Conservation (phyloP, 768 basidiomycete genomes). For the Suillus bovinus region DNA sequence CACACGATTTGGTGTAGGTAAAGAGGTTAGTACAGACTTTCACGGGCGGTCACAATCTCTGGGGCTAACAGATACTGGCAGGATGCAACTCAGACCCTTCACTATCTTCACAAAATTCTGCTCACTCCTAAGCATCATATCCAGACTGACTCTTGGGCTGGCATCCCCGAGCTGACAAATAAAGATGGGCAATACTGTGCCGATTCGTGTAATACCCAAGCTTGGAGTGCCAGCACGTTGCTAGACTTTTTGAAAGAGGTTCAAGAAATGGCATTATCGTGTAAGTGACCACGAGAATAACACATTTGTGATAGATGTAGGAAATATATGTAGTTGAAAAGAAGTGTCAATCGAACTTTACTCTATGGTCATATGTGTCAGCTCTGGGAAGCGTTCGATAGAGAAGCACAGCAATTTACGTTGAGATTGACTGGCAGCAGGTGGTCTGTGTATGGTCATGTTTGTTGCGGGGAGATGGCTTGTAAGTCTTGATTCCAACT, state of each 20-base stretch:
- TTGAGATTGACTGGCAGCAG: not conserved
- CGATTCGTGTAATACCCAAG: constrained; percentile 93
- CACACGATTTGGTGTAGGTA: constrained; percentile 61
- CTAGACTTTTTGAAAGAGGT: constrained; percentile 86
- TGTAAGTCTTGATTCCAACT: constrained; percentile 3
- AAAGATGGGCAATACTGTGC: constrained; percentile 77
- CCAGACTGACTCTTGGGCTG: constrained; percentile 83
- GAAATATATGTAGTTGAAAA: constrained; percentile 18
- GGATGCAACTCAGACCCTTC: constrained; percentile 71
- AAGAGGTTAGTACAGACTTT: constrained; percentile 50
- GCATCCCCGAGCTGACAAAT: constrained; percentile 92
- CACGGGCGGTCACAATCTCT: constrained; percentile 8
- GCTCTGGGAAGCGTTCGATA: constrained; percentile 2
- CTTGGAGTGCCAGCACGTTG: constrained; percentile 93
- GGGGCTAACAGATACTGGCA: constrained; percentile 27
- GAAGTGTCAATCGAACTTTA: not conserved
- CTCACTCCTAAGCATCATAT: constrained; percentile 74
- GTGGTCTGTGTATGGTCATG: constrained; percentile 17
- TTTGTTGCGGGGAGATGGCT: constrained; percentile 15
- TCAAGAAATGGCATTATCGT: constrained; percentile 37
- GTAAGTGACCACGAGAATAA: constrained; percentile 4
- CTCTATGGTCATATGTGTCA: not conserved
- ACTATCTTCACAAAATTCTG: constrained; percentile 76
- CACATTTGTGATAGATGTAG: constrained; percentile 7
- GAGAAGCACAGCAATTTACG: not conserved